phyloP scores from a whole-genome alignment of 495 filamentous ascomycete genomes.

The Cudoniella acicularis region DNA sequence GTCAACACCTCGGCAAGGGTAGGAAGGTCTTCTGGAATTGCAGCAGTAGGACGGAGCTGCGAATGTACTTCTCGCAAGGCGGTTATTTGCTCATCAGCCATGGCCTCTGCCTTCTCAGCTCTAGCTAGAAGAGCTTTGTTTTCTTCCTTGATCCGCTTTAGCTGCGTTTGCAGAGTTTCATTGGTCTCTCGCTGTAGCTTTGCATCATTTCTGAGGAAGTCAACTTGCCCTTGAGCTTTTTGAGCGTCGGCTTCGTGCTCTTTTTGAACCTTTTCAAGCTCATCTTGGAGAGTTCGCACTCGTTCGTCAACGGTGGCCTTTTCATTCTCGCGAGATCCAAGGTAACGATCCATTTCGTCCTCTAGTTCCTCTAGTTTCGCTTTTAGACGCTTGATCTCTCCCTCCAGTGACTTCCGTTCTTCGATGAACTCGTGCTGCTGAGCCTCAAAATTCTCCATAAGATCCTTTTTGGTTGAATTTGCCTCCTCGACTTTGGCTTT shows the following conservation, averaged over 20 bases:
- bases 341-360: conserved; percentile 79
- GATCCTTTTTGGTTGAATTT: conserved; percentile 87
- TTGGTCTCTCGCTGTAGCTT: conserved; percentile 49
- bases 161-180: conserved; percentile 48
- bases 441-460: conserved; percentile 91
- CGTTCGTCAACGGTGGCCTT: conserved; percentile 63
- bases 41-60: conserved; percentile 54
- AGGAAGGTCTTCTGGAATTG: conserved; percentile 52
- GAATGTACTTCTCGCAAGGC: conserved; percentile 59
- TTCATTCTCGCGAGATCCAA: conserved; percentile 80
- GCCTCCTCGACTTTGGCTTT: conserved; percentile 73
- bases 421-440: conserved; percentile 82
- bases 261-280: conserved; percentile 59
- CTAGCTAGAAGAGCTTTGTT: conserved; percentile 41
- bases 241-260: conserved; percentile 54
- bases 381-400: conserved; percentile 71
- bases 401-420: conserved; percentile 75
- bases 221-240: conserved; percentile 51
- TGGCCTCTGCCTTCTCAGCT: conserved; percentile 25
- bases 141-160: conserved; percentile 50
- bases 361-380: conserved; percentile 79
- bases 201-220: conserved; percentile 54
- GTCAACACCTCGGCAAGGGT: conserved; percentile 62
- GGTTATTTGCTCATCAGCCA: conserved; percentile 44
- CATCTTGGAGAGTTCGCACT: conserved; percentile 62